phyloP scores from a whole-genome alignment of 306 rosid species.

The Luffa acutangula region DNA sequence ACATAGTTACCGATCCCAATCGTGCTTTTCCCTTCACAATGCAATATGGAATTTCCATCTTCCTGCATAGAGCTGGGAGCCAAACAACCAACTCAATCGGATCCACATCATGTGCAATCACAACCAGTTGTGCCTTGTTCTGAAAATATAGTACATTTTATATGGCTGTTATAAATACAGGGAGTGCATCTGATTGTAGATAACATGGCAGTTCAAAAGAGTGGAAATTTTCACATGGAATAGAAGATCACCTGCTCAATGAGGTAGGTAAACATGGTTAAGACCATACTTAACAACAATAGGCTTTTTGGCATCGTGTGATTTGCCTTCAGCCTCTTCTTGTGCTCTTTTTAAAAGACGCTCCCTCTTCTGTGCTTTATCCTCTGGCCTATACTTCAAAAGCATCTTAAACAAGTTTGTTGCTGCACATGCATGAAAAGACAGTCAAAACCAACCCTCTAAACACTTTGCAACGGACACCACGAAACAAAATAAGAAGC shows the following conservation, averaged over 20 bases:
- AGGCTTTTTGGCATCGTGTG: slow-evolving; percentile 56
- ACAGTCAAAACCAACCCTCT: background rate
- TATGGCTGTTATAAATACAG: background rate
- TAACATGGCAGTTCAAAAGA: background rate
- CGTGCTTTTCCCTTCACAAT: slow-evolving; percentile 80
- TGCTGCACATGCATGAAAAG: slow-evolving; percentile 26
- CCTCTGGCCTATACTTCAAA: slow-evolving; percentile 70
- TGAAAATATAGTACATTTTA: slow-evolving; percentile 6
- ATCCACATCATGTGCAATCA: slow-evolving; percentile 75
- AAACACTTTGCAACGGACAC: background rate
- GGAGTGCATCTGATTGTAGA: background rate
- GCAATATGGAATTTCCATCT: slow-evolving; percentile 79
- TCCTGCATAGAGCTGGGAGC: slow-evolving; percentile 75
- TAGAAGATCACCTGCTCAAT: slow-evolving; percentile 46
- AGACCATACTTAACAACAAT: slow-evolving; percentile 68
- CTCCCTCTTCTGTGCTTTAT: slow-evolving; percentile 62
- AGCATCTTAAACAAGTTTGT: slow-evolving; percentile 63
- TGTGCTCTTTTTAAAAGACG: slow-evolving; percentile 61
- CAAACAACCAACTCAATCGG: slow-evolving; percentile 73
- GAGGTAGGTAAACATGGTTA: slow-evolving; percentile 63
- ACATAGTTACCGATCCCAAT: slow-evolving; percentile 41
- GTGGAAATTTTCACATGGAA: background rate
- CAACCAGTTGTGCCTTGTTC: slow-evolving; percentile 75
- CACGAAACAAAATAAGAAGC: background rate
- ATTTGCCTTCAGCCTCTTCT: slow-evolving; percentile 57